Evolutionary conservation across 805 yeast species (phyloP), one percentile per base, ranked within the genome.

Genomic region (Candida ovalis): DNA sequence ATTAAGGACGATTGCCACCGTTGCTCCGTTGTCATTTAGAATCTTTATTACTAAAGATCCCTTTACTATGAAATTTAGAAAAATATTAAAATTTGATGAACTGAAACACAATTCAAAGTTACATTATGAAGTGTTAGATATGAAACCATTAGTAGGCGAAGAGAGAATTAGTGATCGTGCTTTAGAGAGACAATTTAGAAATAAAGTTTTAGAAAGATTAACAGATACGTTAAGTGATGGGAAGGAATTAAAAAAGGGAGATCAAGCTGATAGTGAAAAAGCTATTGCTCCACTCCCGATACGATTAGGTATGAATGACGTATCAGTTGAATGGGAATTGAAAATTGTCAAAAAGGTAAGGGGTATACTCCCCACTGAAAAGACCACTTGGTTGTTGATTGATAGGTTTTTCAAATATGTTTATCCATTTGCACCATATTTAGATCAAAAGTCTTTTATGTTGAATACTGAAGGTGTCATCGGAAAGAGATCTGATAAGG

Each of bases 381-480:
- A 60, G 21, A 64, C 73, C 1, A 59, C 72, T 4, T 75, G 75
- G 74, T 55, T 69, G 28, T 65, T 75, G 25, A 45, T 77, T 22
- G 66, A 67, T 18, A 53, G 77, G 3, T 78, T 69, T 55, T 77
- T 75, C 59, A 55, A 57, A 19, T 65, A 63, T 53, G 55, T 77
- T 6, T 75, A 76, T 55, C 77, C 81, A 2, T 76, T 71, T 52
- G 66, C 70, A 63, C 82, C 83, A 1, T 75, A 62, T 43, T 38
- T 78, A 19, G 78, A 75, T 48, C 69, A 72, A 48, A 54, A 50
- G 2, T 54, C 57, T 33, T 77, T 77, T 46, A 43, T 52, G 1
- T 57, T 56, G 3, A 54, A 57, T 4, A 57, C 75, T 3, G 48
- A 53, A 3, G 51, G 49, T 4, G 62, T 77, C 1, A 56, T 78